Percentiles rank a stretch among this genome's conserved stretches.
Conservation (phyloP, 1,139 yeast genomes). For the Eremothecium coryli region DNA sequence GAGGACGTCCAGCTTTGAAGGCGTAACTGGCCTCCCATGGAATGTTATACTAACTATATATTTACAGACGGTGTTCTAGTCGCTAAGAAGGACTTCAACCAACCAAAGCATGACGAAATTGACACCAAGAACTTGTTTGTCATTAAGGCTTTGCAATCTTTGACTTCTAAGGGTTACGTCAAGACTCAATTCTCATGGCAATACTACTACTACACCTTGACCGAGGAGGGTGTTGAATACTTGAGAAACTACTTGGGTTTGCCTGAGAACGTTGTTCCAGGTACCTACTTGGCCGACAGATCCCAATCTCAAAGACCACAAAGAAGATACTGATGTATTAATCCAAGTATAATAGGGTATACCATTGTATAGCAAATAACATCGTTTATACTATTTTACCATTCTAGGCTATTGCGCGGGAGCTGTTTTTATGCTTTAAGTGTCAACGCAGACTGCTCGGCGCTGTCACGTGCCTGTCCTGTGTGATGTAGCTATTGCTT, state of each 20-base stretch:
- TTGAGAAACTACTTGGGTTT: constrained; percentile 97
- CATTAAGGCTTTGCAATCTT: constrained; percentile 98
- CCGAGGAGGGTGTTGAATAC: constrained; percentile 99
- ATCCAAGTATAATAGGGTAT: constrained; percentile 1
- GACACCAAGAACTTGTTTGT: constrained; percentile 97
- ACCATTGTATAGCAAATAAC: constrained; percentile 3
- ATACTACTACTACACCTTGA: constrained; percentile 99
- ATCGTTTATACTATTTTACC: constrained; percentile 4
- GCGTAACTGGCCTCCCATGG: too few relatives aligned
- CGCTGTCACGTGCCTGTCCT: too few relatives aligned
- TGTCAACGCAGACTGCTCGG: too few relatives aligned
- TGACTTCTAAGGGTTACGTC: constrained; percentile 97
- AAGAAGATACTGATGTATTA: constrained; percentile 35
- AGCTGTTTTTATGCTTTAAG: too few relatives aligned
- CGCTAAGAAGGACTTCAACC: constrained; percentile 98
- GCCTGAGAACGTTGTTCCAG: constrained; percentile 98
- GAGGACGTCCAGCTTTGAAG: too few relatives aligned
- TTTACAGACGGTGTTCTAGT: constrained; percentile 95
- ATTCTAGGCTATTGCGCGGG: too few relatives aligned
- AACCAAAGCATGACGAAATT: constrained; percentile 95
- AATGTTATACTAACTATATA: constrained; percentile 31
- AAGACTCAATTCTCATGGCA: constrained; percentile 99
- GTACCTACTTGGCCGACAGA: constrained; percentile 94
- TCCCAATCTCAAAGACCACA: constrained; percentile 67
- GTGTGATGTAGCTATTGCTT: too few relatives aligned